These are phyloP conservation scores for Penicillium fimorum DNA, from an alignment of 495 filamentous ascomycete species.

Conservation along the genomic window DNA sequence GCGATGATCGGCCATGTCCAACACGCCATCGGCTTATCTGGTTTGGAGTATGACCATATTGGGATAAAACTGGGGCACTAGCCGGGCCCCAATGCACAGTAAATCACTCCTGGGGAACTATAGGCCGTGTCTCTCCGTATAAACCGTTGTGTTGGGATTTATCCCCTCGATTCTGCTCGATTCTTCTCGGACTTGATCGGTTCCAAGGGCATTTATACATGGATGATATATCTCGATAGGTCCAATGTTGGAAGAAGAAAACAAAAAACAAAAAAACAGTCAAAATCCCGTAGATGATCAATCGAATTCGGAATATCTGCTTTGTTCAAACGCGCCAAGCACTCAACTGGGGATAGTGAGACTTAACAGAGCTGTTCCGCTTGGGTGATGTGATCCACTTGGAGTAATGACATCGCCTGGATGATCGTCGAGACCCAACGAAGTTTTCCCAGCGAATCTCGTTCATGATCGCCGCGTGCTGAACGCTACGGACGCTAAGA, in stretches of 20 bases:
- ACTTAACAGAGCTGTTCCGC: slow-evolving; percentile 10
- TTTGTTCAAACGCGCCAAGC: slow-evolving; percentile 28
- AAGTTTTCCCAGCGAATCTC: slow-evolving; percentile 16
- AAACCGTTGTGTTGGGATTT: background rate
- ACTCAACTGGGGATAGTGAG: slow-evolving; percentile 20
- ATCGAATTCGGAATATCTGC: slow-evolving; percentile 15
- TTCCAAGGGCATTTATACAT: background rate
- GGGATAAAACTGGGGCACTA: background rate
- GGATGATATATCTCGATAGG: background rate
- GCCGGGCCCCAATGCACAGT: background rate
- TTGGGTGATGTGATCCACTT: slow-evolving; percentile 24
- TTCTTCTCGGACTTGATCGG: background rate
- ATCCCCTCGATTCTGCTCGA: background rate
- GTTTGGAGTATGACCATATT: slow-evolving; percentile 8
- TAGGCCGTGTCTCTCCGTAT: slow-evolving; percentile 2
- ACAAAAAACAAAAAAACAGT: background rate
- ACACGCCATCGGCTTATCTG: slow-evolving; percentile 8
- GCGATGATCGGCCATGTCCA: slow-evolving; percentile 17
- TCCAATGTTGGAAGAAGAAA: background rate
- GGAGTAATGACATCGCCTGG: slow-evolving; percentile 10
- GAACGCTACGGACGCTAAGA: slow-evolving; percentile 13
- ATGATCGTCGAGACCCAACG: slow-evolving; percentile 23
- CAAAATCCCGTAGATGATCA: slow-evolving; percentile 13
- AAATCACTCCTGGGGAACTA: slow-evolving; percentile 4
- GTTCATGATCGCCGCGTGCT: slow-evolving; percentile 24